Evolutionary conservation across 2,329 filamentous ascomycete genomes (phyloP), one percentile per base, ranked within the genome.

Genomic region (Spiromastix sp.): DNA sequence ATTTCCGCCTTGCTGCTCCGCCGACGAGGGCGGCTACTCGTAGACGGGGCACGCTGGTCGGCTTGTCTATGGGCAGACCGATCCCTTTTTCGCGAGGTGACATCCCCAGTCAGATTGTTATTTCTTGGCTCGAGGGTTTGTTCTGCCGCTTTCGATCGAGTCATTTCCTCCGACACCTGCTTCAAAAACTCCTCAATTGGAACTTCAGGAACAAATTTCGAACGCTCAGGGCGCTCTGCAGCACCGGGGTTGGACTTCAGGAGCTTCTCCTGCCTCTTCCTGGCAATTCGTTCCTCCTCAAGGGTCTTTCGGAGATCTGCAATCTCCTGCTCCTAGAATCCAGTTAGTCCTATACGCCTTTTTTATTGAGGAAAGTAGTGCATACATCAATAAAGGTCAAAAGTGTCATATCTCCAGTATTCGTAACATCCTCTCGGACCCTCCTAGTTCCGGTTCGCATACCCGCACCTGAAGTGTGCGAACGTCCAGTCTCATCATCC

Each of bases 171-270:
- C 7, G 63, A 70, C 4, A 61, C 45, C 35, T 73, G 69, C 40
- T 68, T 72, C 44, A 74, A 49, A 0, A 71, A 74, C 1, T 71
- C 73, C 45, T 73, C 74, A 34, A 69, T 68, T n/a, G 65, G 64
- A 11, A 42, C 39, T 20, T 50, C 43, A 54, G 63, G 16, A 55
- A 50, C 33, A 51, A 44, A 60, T 1, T 64, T 67, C 12, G 66
- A 57, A 30, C 64, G 61, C 2, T 55, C 53, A 16, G 46, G 45
- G 13, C 55, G 46, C 11, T 66, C 53, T 26, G 48, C 52, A 3
- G 43, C 34, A 4, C 43, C 38, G 31, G 40, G 48, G 9, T 51
- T 50, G 20, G 63, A 60, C 20, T 56, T 56, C 19, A 56, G 52
- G n/a, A n/a, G n/a, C n/a, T n/a, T n/a, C n/a, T n/a, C n/a, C n/a